Conservation (phyloP, 495 filamentous ascomycete genomes). For the Penicillium bialowiezense region DNA sequence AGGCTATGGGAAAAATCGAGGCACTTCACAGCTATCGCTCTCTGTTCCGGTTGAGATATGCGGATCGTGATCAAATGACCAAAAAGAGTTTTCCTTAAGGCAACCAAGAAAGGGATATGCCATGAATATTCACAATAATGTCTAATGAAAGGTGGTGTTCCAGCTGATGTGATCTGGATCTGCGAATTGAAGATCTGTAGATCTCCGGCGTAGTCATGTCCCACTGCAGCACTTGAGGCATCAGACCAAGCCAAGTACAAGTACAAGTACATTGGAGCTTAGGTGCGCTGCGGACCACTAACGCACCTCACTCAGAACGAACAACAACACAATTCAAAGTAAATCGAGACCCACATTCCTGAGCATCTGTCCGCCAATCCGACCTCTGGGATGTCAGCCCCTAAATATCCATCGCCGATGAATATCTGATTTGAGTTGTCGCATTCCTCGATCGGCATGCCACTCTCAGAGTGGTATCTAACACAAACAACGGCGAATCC, state of each 20-base stretch:
- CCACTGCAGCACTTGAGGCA: no score
- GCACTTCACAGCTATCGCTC: background rate
- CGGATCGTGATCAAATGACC: background rate
- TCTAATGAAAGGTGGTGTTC: no score
- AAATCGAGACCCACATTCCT: constrained; percentile 11
- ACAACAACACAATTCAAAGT: background rate
- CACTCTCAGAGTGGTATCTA: constrained; percentile 6
- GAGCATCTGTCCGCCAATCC: background rate
- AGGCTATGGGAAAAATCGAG: background rate
- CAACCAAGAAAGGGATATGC: no score
- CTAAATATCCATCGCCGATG: background rate
- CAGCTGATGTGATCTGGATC: no score
- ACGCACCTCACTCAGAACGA: no score
- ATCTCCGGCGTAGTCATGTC: no score
- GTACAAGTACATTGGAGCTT: no score
- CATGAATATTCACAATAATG: no score
- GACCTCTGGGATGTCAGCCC: constrained; percentile 2
- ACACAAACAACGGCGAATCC: background rate
- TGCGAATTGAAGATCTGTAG: no score
- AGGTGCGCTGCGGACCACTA: no score
- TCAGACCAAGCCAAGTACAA: no score
- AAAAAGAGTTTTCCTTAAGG: no score
- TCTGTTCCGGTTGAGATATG: constrained; percentile 8
- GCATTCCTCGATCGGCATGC: constrained; percentile 23
- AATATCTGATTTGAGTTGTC: background rate